These are phyloP conservation scores for Waltergamsia citrina DNA, from an alignment of 2,329 filamentous ascomycete genomes.

Conservation along the genomic window DNA sequence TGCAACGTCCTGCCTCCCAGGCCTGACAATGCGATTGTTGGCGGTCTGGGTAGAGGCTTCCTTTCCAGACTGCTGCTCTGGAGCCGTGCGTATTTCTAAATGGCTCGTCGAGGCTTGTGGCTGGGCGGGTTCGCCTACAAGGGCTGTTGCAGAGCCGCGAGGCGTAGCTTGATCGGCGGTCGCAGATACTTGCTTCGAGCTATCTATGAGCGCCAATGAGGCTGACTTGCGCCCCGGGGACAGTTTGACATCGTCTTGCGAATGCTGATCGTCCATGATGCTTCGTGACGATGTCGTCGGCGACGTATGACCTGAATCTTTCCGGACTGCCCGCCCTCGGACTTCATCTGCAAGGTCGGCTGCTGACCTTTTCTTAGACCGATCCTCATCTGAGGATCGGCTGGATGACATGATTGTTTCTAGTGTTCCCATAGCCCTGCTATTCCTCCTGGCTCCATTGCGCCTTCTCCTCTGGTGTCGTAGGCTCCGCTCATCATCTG, in stretches of 20 bases:
- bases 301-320: constrained; percentile 21
- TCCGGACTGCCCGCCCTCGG: constrained; percentile 35
- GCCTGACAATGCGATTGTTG: constrained; percentile 3
- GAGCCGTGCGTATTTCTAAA: constrained; percentile 32
- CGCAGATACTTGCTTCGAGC: constrained; percentile 20
- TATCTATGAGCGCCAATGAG: constrained; percentile 26
- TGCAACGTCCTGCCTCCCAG: background rate
- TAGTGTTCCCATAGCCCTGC: constrained; percentile 50
- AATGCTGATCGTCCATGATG: constrained; percentile 15
- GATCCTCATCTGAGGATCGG: constrained; percentile 53
- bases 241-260: constrained; percentile 8
- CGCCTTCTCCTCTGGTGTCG: constrained; percentile 17
- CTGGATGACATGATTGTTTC: constrained; percentile 61
- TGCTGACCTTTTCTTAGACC: constrained; percentile 49
- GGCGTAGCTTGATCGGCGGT: constrained; percentile 12
- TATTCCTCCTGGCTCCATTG: constrained; percentile 32
- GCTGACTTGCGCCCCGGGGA: constrained; percentile 14
- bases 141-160: constrained; percentile 13
- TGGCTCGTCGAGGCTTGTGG: constrained; percentile 46
- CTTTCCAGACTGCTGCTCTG: constrained; percentile 13
- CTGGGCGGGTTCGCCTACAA: constrained; percentile 46
- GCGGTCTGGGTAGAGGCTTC: too few species aligned
- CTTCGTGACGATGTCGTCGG: constrained; percentile 18
- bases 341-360: constrained; percentile 45
- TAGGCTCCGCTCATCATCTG: constrained; percentile 42